Percentiles rank a stretch among this genome's conserved stretches.
phyloP scores from a whole-genome alignment of 2,329 filamentous ascomycete species.

The Phialophora macrospora region DNA sequence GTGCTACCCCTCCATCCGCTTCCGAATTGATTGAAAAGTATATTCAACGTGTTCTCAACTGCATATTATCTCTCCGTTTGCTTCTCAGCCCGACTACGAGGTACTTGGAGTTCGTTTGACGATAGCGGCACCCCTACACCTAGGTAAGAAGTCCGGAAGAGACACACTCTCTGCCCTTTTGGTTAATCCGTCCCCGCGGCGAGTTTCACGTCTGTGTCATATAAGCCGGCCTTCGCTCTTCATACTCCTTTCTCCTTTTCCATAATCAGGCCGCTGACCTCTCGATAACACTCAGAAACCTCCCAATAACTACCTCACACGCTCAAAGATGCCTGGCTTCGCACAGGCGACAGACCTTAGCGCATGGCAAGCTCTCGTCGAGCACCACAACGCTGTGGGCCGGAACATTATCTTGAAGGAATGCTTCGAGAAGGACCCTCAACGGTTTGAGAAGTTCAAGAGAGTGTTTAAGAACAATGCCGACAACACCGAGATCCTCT shows the following conservation, averaged over 20 bases:
- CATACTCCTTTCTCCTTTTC: too few relatives aligned
- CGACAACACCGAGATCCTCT: constrained; percentile 84
- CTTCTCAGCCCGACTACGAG: not conserved
- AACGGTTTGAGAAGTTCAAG: constrained; percentile 89
- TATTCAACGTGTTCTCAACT: constrained; percentile 13
- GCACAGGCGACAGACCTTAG: constrained; percentile 83
- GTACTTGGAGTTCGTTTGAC: not conserved
- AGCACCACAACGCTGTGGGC: constrained; percentile 83
- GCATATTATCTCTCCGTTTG: not conserved
- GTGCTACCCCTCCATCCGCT: constrained; percentile 24
- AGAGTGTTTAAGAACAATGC: constrained; percentile 79
- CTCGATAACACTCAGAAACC: not conserved
- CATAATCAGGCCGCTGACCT: not conserved
- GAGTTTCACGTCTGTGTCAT: constrained; percentile 7
- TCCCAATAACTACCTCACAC: constrained; percentile 4
- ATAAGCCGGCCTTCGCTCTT: not conserved
- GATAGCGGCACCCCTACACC: not conserved
- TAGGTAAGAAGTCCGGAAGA: constrained; percentile 1
- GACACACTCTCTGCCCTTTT: not conserved
- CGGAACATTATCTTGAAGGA: constrained; percentile 92
- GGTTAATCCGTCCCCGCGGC: not conserved
- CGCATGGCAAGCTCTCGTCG: constrained; percentile 88
- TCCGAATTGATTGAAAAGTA: constrained; percentile 1
- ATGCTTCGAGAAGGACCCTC: constrained; percentile 83
- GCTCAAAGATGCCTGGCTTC: constrained; percentile 62